Conservation (phyloP, 2,329 filamentous ascomycete species). For the Fonsecaea nubica region DNA sequence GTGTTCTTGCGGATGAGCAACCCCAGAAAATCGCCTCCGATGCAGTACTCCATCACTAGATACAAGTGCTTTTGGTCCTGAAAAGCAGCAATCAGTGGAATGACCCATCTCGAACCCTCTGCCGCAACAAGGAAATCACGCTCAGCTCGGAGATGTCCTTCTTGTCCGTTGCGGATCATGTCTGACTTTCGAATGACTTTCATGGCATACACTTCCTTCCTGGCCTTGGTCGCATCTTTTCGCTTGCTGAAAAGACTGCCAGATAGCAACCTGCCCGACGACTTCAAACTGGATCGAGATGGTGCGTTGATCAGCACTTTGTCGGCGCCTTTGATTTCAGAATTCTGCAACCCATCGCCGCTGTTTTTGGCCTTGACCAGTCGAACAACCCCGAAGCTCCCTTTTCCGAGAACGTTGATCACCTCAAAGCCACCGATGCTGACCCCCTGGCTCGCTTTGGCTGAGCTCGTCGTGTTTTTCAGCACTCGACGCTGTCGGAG, state of each 20-base stretch:
- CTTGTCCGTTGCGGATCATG: conserved; percentile 89
- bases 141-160: conserved; percentile 89
- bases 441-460: conserved; percentile 55
- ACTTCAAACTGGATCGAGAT: conserved; percentile 17
- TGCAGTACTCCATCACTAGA: conserved; percentile 98
- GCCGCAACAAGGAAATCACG: conserved; percentile 89
- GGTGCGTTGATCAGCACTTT: conserved; percentile 21
- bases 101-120: conserved; percentile 87
- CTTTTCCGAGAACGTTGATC: conserved; percentile 84
- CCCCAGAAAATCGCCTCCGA: conserved; percentile 91
- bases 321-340: conserved; percentile 5
- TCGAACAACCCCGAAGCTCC: conserved; percentile 91
- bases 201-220: conserved; percentile 83
- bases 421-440: conserved; percentile 74
- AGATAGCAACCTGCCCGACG: conserved; percentile 3
- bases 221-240: conserved; percentile 26
- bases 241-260: conserved; percentile 12
- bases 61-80: conserved; percentile 86
- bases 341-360: conserved; percentile 31
- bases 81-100: conserved; percentile 86
- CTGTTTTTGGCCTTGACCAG: conserved; percentile 73
- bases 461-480: conserved; percentile 64
- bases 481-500: conserved; percentile 75
- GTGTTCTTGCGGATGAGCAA: conserved; percentile 84
- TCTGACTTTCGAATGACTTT: conserved; percentile 94